These are phyloP conservation scores for Salix brachista DNA, from an alignment of 345 rosid genomes.

Conservation along the genomic window DNA sequence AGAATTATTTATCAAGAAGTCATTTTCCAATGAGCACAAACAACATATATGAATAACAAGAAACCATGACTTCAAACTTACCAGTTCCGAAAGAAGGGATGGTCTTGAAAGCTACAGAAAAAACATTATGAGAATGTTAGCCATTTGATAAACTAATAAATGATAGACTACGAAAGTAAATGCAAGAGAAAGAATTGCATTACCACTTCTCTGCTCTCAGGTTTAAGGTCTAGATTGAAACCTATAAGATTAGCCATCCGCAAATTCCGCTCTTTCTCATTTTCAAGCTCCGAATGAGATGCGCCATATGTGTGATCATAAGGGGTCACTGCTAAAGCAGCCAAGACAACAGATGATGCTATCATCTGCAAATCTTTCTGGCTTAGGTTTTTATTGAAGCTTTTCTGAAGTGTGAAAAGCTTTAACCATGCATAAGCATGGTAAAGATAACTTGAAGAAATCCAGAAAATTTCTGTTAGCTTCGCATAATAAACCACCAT, in stretches of 20 bases:
- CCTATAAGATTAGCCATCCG: conserved; percentile 97
- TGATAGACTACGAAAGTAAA: not conserved
- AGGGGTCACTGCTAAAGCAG: conserved; percentile 81
- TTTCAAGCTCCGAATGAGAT: conserved; percentile 84
- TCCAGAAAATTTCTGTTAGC: conserved; percentile 89
- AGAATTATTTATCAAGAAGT: not conserved
- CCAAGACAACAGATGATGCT: conserved; percentile 92
- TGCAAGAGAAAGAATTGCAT: conserved; percentile 9
- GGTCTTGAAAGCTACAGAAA: conserved; percentile 77
- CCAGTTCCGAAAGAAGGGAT: conserved; percentile 83
- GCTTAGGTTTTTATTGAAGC: conserved; percentile 90
- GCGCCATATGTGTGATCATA: conserved; percentile 58
- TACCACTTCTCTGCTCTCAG: conserved; percentile 92
- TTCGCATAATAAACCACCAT: conserved; percentile 95
- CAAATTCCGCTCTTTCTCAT: conserved; percentile 83
- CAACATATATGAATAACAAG: not conserved
- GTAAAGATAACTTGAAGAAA: conserved; percentile 86
- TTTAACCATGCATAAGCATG: conserved; percentile 98
- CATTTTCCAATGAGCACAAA: not conserved
- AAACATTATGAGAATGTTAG: conserved; percentile 2
- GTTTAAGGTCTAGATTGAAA: conserved; percentile 77
- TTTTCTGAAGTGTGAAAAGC: conserved; percentile 90
- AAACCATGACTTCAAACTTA: conserved; percentile 31
- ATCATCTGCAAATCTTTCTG: conserved; percentile 90
- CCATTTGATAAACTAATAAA: not conserved